Percentiles rank a stretch among this genome's conserved stretches.
Evolutionary conservation across 306 rosid genomes (phyloP).

Genomic region (Delonix regia): DNA sequence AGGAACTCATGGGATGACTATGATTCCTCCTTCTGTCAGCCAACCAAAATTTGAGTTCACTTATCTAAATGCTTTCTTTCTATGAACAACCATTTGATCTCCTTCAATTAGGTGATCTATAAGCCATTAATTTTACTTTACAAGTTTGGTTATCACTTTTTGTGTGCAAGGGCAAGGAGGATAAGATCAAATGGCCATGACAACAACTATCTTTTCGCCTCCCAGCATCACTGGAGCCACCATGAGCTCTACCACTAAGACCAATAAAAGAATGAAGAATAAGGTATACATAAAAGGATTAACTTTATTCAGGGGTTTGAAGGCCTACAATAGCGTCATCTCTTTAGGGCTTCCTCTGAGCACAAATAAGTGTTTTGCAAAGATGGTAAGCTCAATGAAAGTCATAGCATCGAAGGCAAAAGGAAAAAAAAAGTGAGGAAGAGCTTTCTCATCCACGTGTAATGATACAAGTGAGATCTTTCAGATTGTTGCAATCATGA

Average conservation of each 20-base stretch:
- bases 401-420: neutral
- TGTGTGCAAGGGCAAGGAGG: neutral
- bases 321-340: conserved; percentile 16
- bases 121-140: neutral
- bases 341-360: neutral
- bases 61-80: neutral
- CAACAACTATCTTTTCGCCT: neutral
- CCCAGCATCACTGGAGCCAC: neutral
- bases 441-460: conserved; percentile 25
- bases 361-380: conserved; percentile 15
- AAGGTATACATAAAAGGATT: neutral
- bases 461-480: conserved; percentile 18
- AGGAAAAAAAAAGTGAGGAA: neutral
- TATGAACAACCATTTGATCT: conserved; percentile 5
- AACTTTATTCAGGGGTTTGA: conserved; percentile 10
- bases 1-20: no score
- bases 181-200: conserved; percentile 19
- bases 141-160: neutral
- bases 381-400: conserved; percentile 12
- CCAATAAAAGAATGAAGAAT: neutral
- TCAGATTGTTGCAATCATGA: conserved; percentile 6
- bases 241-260: neutral
- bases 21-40: neutral
- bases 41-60: neutral
- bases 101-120: neutral